Conservation (phyloP, 2,329 filamentous ascomycete species). For the Alternaria rosae region DNA sequence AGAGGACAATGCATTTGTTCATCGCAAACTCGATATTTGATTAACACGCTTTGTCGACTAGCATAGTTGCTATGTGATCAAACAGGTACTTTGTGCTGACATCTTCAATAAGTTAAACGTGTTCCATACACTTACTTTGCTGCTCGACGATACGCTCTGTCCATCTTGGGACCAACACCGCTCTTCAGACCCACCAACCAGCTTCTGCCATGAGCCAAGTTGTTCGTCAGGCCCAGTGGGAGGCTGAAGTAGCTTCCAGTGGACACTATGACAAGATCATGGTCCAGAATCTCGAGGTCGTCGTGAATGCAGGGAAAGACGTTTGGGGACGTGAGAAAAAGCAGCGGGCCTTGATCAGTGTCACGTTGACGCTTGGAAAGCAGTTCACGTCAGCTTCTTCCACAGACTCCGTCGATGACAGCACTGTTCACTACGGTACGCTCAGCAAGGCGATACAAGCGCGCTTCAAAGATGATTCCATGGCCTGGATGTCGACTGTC, state of each 20-base stretch:
- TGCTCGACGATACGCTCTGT: neutral
- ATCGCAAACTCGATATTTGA: neutral
- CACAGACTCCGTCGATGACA: slow-evolving; percentile 68
- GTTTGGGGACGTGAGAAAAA: slow-evolving; percentile 71
- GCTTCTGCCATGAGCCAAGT: slow-evolving; percentile 15
- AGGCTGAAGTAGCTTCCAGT: slow-evolving; percentile 29
- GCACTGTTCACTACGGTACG: slow-evolving; percentile 78
- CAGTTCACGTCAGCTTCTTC: slow-evolving; percentile 66
- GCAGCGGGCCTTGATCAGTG: slow-evolving; percentile 70
- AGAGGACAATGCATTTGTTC: neutral
- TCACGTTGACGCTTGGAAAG: slow-evolving; percentile 63
- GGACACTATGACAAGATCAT: slow-evolving; percentile 57
- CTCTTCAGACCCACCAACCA: neutral
- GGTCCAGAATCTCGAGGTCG: slow-evolving; percentile 68
- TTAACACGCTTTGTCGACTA: neutral
- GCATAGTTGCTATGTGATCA: neutral
- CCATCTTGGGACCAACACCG: neutral
- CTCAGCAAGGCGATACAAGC: slow-evolving; percentile 71
- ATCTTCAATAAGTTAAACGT: neutral
- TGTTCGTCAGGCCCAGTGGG: slow-evolving; percentile 28
- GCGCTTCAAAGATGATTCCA: slow-evolving; percentile 48
- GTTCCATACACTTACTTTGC: neutral
- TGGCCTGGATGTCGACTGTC: slow-evolving; percentile 34
- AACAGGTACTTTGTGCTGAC: neutral
- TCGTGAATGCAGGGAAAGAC: slow-evolving; percentile 66